phyloP scores from a whole-genome alignment of 1,139 yeast genomes.

The Lodderomyces pseudojiufengensis region DNA sequence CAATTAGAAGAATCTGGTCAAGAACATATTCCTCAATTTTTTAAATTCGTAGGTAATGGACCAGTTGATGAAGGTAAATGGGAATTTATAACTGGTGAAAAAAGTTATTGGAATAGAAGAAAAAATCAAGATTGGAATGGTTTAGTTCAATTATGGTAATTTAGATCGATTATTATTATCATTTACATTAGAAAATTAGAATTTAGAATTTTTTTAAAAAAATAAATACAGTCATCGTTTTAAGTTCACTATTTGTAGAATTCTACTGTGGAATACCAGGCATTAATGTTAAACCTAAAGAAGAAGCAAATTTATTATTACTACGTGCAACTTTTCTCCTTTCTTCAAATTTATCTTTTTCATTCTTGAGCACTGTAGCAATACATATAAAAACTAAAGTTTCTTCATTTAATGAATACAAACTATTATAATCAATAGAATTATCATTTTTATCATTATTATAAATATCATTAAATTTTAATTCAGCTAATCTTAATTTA shows the following conservation, averaged over 20 bases:
- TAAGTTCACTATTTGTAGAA: no score
- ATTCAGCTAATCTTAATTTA: constrained; percentile 12
- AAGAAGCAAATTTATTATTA: no score
- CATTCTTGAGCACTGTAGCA: constrained; percentile 14
- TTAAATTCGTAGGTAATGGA: constrained; percentile 45
- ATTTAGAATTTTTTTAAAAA: no score
- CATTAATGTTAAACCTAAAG: no score
- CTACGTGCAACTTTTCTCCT: no score
- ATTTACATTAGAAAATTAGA: no score
- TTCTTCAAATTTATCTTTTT: constrained; percentile 17
- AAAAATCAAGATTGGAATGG: constrained; percentile 57
- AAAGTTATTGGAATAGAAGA: constrained; percentile 81
- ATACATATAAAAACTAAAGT: constrained; percentile 14
- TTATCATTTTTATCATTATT: constrained; percentile 5
- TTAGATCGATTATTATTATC: no score
- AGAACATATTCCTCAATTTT: constrained; percentile 59
- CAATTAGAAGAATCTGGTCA: constrained; percentile 45
- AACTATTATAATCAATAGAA: constrained; percentile 13
- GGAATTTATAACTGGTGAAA: constrained; percentile 56
- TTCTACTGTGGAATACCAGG: no score
- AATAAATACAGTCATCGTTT: no score
- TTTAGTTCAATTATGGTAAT: constrained; percentile 49
- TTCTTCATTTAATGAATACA: constrained; percentile 11
- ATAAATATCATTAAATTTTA: constrained; percentile 9
- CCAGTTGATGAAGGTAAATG: constrained; percentile 51